These are phyloP conservation scores for Turritis glabra DNA, from an alignment of 345 rosid genomes.

Conservation along the genomic window DNA sequence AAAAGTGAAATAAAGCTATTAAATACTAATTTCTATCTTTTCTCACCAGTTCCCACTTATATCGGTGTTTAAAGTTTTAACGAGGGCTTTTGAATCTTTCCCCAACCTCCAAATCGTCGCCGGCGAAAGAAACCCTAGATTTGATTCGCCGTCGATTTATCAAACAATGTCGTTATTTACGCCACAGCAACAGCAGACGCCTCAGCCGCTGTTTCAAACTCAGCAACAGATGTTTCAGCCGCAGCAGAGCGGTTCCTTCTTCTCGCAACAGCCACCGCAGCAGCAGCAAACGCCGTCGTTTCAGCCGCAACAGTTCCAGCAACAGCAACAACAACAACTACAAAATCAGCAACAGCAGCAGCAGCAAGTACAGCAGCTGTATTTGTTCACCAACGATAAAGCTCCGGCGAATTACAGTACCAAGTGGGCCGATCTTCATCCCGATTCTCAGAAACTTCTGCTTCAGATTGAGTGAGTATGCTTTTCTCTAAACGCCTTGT, in stretches of 20 bases:
- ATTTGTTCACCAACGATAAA: conserved; percentile 77
- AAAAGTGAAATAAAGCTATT: neutral
- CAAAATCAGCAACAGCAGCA: conserved; percentile 40
- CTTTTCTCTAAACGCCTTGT: neutral
- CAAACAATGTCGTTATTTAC: conserved; percentile 63
- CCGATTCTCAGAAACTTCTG: conserved; percentile 81
- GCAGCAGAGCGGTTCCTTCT: conserved; percentile 45
- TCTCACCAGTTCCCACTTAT: neutral
- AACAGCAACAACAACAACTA: conserved; percentile 42
- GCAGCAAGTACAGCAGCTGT: conserved; percentile 61
- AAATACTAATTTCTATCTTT: neutral
- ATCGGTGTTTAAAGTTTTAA: neutral
- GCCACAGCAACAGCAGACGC: conserved; percentile 60
- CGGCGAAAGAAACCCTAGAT: conserved; percentile 39
- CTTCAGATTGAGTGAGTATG: conserved; percentile 93
- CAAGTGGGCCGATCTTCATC: conserved; percentile 95
- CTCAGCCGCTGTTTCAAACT: conserved; percentile 37
- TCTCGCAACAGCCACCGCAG: conserved; percentile 45
- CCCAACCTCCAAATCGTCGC: conserved; percentile 22
- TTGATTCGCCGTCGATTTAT: conserved; percentile 27
- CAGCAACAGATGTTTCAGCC: conserved; percentile 45
- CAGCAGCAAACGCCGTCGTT: conserved; percentile 37
- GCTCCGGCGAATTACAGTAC: conserved; percentile 92
- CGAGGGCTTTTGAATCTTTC: conserved; percentile 11
- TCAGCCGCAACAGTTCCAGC: conserved; percentile 47